A percentile compares a stretch with the other conserved stretches of the same genome.
phyloP scores from a whole-genome alignment of 805 yeast genomes.

The Teunomyces barrocoloradensis region DNA sequence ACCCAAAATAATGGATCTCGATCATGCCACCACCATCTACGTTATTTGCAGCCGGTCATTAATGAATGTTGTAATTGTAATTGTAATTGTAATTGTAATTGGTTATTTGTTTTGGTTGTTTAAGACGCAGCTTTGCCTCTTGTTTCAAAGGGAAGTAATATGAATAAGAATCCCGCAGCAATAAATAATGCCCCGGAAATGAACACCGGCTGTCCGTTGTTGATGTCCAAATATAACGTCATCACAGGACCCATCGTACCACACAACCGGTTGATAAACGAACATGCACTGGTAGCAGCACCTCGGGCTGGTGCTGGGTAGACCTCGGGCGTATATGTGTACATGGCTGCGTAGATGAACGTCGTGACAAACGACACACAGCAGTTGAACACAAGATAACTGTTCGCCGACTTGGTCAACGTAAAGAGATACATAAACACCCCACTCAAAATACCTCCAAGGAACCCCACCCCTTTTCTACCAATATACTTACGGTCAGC shows the following conservation, averaged over 20 bases:
- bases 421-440: constrained; percentile 4
- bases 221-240: constrained; percentile 9
- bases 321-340: constrained; percentile 11
- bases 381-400: constrained; percentile 3
- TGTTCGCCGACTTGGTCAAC: not conserved
- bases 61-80: no score
- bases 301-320: constrained; percentile 12
- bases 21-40: not conserved
- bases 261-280: constrained; percentile 4
- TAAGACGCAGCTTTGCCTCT: constrained; percentile 10
- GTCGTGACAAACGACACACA: constrained; percentile 5
- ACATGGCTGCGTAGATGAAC: constrained; percentile 7
- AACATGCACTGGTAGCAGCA: constrained; percentile 10
- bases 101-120: no score
- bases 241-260: constrained; percentile 4
- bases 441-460: constrained; percentile 2
- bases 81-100: no score
- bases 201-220: constrained; percentile 11
- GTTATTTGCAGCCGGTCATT: not conserved
- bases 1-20: not conserved
- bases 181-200: constrained; percentile 10
- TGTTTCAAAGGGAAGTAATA: constrained; percentile 6
- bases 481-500: constrained; percentile 3
- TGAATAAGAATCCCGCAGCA: constrained; percentile 1
- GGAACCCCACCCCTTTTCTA: constrained; percentile 3